Evolutionary conservation across 2,329 filamentous ascomycete species (phyloP).

Genomic region (Cladosporium sp.): DNA sequence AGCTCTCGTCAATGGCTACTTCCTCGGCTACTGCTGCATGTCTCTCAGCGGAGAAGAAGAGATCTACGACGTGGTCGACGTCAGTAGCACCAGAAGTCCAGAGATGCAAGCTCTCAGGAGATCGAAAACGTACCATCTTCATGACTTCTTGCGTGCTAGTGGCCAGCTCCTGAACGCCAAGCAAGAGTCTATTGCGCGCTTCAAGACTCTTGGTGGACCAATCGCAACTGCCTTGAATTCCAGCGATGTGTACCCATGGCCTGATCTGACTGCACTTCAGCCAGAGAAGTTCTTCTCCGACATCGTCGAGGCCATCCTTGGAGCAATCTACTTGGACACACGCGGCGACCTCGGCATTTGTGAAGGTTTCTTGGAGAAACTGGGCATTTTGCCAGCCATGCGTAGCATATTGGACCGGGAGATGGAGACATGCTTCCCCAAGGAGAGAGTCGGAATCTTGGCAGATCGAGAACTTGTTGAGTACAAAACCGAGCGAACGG

Average conservation of each 20-base stretch:
- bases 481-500: slow-evolving; percentile 45
- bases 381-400: slow-evolving; percentile 68
- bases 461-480: slow-evolving; percentile 54
- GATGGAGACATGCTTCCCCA: slow-evolving; percentile 62
- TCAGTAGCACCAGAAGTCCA: neutral
- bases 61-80: slow-evolving; percentile 26
- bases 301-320: slow-evolving; percentile 76
- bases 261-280: slow-evolving; percentile 62
- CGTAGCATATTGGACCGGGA: slow-evolving; percentile 57
- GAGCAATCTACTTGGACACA: slow-evolving; percentile 81
- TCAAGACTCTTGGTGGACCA: slow-evolving; percentile 48
- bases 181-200: slow-evolving; percentile 46
- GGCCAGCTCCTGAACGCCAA: slow-evolving; percentile 51
- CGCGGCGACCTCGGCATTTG: slow-evolving; percentile 62
- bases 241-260: slow-evolving; percentile 72
- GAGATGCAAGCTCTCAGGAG: neutral
- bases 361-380: slow-evolving; percentile 57
- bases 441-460: slow-evolving; percentile 66
- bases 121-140: slow-evolving; percentile 21
- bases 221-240: slow-evolving; percentile 55
- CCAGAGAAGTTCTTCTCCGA: slow-evolving; percentile 81
- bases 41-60: slow-evolving; percentile 48
- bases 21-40: slow-evolving; percentile 76
- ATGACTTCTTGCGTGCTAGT: slow-evolving; percentile 36
- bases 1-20: slow-evolving; percentile 75